A percentile compares a stretch with the other conserved stretches of the same genome.
Evolutionary conservation across 495 filamentous ascomycete species (phyloP).

Genomic region (Penicillium samsonianum): DNA sequence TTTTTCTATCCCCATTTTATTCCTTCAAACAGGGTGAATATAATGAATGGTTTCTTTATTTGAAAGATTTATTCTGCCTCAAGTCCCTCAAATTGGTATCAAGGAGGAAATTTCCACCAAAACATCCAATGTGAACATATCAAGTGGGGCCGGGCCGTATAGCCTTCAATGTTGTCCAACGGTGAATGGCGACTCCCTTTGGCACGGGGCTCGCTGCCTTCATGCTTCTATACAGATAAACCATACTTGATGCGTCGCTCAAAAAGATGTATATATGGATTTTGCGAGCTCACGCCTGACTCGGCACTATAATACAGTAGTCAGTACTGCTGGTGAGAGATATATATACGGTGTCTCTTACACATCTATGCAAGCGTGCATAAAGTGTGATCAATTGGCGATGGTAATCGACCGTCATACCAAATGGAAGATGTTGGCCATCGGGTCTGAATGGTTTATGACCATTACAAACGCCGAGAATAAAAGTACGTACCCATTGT

Average conservation of each 20-base stretch:
- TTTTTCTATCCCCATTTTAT: neutral
- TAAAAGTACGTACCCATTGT: neutral
- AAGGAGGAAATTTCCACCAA: neutral
- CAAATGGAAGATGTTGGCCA: neutral
- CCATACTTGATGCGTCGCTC: slow-evolving; percentile 12
- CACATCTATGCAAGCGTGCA: neutral
- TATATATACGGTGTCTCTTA: neutral
- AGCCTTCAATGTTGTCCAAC: slow-evolving; percentile 52
- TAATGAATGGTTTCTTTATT: too few species aligned
- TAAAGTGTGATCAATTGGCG: neutral
- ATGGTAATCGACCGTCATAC: neutral
- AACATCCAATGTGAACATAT: neutral
- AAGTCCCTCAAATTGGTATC: slow-evolving; percentile 12
- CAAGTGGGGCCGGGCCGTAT: neutral
- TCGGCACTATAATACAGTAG: neutral
- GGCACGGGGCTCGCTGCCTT: slow-evolving; percentile 24
- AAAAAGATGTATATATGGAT: neutral
- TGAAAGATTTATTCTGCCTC: too few species aligned
- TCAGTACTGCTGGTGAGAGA: neutral
- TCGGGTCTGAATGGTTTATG: neutral
- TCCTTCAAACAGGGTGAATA: too few species aligned
- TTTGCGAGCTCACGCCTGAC: neutral
- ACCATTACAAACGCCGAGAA: neutral
- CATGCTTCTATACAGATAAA: slow-evolving; percentile 14
- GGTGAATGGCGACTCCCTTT: slow-evolving; percentile 50